phyloP scores from a whole-genome alignment of 768 basidiomycete genomes.

The Clavulina sp. region DNA sequence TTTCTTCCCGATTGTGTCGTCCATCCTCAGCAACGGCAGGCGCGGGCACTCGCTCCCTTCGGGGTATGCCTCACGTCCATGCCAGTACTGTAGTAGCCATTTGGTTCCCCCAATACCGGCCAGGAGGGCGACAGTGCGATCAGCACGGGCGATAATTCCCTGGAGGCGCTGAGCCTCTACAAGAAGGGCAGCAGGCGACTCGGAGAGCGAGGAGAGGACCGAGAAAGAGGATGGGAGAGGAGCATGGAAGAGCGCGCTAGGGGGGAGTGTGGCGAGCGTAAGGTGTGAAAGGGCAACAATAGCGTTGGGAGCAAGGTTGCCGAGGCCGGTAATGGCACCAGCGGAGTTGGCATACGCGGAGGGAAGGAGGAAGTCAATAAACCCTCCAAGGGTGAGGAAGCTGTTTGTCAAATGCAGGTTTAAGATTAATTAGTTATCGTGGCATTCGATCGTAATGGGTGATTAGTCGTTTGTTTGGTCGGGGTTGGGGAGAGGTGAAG shows the following conservation, averaged over 20 bases:
- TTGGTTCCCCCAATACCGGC: slow-evolving; percentile 73
- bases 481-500: background rate
- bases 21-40: slow-evolving; percentile 58
- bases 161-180: slow-evolving; percentile 59
- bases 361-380: slow-evolving; percentile 64
- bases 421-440: background rate
- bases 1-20: slow-evolving; percentile 23
- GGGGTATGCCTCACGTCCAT: no score
- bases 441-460: background rate
- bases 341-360: slow-evolving; percentile 56
- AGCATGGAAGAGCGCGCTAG: background rate
- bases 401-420: slow-evolving; percentile 7
- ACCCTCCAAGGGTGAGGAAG: slow-evolving; percentile 79
- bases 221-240: slow-evolving; percentile 24
- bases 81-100: slow-evolving; percentile 48
- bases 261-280: no score
- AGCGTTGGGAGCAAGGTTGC: slow-evolving; percentile 37
- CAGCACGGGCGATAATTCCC: slow-evolving; percentile 62
- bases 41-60: slow-evolving; percentile 75
- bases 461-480: no score
- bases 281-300: background rate
- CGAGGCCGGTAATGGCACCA: slow-evolving; percentile 83
- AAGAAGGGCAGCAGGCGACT: slow-evolving; percentile 40
- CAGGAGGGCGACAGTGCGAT: slow-evolving; percentile 64
- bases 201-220: slow-evolving; percentile 42